Percentiles rank a stretch among this genome's conserved stretches.
Conservation (phyloP, 257 asterid genomes). For the Hygrophila difformis region DNA sequence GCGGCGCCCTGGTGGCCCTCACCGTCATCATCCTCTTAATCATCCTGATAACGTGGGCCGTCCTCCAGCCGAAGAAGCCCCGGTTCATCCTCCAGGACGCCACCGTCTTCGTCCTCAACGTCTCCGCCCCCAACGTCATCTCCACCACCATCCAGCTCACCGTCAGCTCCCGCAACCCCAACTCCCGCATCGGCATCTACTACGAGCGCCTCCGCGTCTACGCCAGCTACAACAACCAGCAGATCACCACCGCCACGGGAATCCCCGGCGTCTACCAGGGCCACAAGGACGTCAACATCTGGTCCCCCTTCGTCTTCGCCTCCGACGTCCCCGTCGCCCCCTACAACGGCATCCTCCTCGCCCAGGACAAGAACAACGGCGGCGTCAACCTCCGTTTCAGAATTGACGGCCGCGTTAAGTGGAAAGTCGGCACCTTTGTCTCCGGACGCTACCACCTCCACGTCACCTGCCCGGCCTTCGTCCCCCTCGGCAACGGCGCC, state of each 20-base stretch:
- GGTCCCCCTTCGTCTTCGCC: slow-evolving; percentile 82
- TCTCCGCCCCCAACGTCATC: slow-evolving; percentile 68
- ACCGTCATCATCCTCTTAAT: slow-evolving; percentile 40
- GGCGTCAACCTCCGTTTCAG: slow-evolving; percentile 33
- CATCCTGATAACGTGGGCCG: slow-evolving; percentile 63
- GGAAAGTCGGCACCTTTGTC: slow-evolving; percentile 55
- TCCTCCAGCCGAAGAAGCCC: slow-evolving; percentile 81
- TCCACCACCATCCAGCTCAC: slow-evolving; percentile 72
- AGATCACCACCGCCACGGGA: slow-evolving; percentile 59
- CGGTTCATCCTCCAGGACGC: slow-evolving; percentile 83
- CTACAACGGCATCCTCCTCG: slow-evolving; percentile 45
- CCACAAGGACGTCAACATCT: slow-evolving; percentile 58
- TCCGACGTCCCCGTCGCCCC: slow-evolving; percentile 73
- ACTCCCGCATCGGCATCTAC: slow-evolving; percentile 51
- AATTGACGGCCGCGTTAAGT: slow-evolving; percentile 52
- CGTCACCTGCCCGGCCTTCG: slow-evolving; percentile 50
- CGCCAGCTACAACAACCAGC: slow-evolving; percentile 55
- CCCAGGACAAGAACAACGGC: slow-evolving; percentile 17
- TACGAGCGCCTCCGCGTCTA: slow-evolving; percentile 45
- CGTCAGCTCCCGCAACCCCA: slow-evolving; percentile 68
- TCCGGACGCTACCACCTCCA: slow-evolving; percentile 63
- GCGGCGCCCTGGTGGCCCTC: slow-evolving; percentile 29
- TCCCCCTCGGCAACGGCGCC: slow-evolving; percentile 35
- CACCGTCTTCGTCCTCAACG: slow-evolving; percentile 72
- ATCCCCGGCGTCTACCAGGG: slow-evolving; percentile 63